Conservation (phyloP, 2,329 filamentous ascomycete species). For the Penicillium freii region DNA sequence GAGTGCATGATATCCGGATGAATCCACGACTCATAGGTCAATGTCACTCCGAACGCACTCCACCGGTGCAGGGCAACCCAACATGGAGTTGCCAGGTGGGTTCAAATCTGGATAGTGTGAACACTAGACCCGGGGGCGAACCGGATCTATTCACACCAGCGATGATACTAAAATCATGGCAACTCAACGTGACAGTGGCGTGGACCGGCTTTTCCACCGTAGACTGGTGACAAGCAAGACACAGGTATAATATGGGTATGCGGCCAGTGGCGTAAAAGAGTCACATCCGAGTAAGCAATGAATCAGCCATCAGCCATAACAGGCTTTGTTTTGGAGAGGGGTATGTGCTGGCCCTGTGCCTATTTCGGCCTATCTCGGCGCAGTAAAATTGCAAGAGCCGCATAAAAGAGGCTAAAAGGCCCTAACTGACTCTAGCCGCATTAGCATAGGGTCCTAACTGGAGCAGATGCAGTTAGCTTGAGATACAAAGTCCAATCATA, state of each 20-base stretch:
- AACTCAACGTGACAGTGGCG: background rate
- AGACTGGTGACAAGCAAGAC: background rate
- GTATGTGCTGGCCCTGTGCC: background rate
- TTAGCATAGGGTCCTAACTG: conserved; percentile 8
- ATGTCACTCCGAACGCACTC: background rate
- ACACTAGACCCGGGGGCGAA: background rate
- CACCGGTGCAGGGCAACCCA: background rate
- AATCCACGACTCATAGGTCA: background rate
- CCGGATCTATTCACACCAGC: background rate
- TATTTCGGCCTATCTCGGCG: background rate
- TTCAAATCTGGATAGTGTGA: background rate
- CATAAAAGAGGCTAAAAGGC: conserved; percentile 15
- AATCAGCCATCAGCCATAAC: background rate
- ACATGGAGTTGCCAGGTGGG: background rate
- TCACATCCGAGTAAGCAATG: background rate
- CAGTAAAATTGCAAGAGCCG: conserved; percentile 20
- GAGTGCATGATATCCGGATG: background rate
- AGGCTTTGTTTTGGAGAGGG: background rate
- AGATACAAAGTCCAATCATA: conserved; percentile 1
- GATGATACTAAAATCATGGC: background rate
- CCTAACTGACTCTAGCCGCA: conserved; percentile 6
- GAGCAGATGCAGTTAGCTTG: conserved; percentile 1
- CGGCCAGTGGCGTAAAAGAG: conserved; percentile 1
- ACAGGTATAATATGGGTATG: background rate
- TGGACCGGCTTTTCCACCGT: background rate